Evolutionary conservation across 305 asterid species (phyloP).

Genomic region (Solanum aculeatissimum): DNA sequence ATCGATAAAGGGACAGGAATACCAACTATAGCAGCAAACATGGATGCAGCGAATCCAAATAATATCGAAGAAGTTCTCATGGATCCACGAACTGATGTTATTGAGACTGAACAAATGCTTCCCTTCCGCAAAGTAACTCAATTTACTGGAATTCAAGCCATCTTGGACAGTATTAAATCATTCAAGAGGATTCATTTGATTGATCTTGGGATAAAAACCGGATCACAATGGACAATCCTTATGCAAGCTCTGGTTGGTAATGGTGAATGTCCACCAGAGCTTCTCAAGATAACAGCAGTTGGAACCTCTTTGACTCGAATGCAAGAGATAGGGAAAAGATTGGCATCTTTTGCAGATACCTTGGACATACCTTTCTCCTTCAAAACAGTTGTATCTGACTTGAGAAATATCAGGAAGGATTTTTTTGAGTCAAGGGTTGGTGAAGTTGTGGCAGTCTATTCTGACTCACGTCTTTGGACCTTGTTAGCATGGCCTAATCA

Average conservation of each 20-base stretch:
- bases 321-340: constrained; percentile 16
- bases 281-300: constrained; percentile 36
- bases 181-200: constrained; percentile 28
- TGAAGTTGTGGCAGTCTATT: constrained; percentile 28
- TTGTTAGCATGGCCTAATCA: constrained; percentile 6
- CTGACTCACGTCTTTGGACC: constrained; percentile 2
- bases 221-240: constrained; percentile 26
- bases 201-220: constrained; percentile 17
- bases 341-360: constrained; percentile 22
- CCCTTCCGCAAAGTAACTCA: constrained; percentile 19
- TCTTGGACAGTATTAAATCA: constrained; percentile 20
- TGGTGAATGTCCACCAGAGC: constrained; percentile 10
- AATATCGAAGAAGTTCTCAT: constrained; percentile 8
- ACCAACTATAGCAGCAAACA: neutral
- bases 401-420: constrained; percentile 5
- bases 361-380: constrained; percentile 14
- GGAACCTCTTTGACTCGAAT: constrained; percentile 14
- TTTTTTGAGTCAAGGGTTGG: constrained; percentile 11
- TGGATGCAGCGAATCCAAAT: neutral
- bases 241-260: constrained; percentile 33
- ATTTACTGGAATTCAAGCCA: constrained; percentile 28
- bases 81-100: neutral
- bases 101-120: constrained; percentile 8
- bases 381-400: constrained; percentile 13
- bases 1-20: neutral